Base-by-base conservation (phyloP, 495 filamentous ascomycete species). In the Pyronema omphalodes region DNA sequence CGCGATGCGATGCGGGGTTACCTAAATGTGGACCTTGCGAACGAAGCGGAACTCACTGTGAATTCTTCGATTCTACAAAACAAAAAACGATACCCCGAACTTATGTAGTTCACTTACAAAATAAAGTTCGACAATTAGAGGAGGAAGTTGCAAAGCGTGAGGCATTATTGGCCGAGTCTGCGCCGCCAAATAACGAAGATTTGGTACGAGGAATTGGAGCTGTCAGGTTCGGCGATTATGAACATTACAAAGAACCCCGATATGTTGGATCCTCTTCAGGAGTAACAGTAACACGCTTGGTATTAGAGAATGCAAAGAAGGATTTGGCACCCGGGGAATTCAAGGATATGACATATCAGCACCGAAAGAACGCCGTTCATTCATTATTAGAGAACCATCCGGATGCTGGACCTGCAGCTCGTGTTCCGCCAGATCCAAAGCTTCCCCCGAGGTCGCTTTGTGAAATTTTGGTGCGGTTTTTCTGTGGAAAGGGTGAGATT, bases 11-110 rank as follows among this genome's bases (percentile, higher is more conserved):
- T 67, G 82, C 88, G 23, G 82, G 84, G 12, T 76, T 96, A 44
- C 89, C 89, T 41, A 80, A 81, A 66, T 96, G 89, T 67, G 75
- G 80, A n/a, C 86, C 88, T 11, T 96, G 89, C 73, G 86, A 93
- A 70, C 77, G 88, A 57, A 87, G 83, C 55, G 87, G 87, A 60
- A 80, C 86, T 39, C 74, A 75, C 55, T 96, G 89, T 73, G 88
- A 93, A 60, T 96, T 94, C 69, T 94, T 79, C 67, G 89, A 96
- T 67, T 83, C 86, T 1, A 73, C 83, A 45, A 85, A 85, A 66
- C 77, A 78, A 57, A 75, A 72, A 58, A 85, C 78, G 56, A 83
- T 94, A 57, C 78, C 84, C 45, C 77, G 89, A 50, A 80, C 76
- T 56, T 94, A 94, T 71, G 88, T 96, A 43, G 81, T 94, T 44